These are phyloP conservation scores for Candida hispaniensis DNA, from an alignment of 805 yeast species.

Conservation along the genomic window DNA sequence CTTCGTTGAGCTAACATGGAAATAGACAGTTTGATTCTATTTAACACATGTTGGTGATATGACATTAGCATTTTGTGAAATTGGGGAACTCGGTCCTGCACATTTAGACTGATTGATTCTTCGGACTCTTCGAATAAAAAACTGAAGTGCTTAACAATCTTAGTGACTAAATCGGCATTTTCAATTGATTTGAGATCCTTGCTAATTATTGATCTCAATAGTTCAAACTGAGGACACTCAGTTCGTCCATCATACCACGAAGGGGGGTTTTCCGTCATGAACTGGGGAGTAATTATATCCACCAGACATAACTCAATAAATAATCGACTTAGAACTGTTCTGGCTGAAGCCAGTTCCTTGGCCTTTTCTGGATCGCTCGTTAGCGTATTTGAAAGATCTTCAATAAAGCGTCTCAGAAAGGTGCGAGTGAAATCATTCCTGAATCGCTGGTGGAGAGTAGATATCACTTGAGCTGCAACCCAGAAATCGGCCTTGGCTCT, in stretches of 20 bases:
- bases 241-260: slow-evolving; percentile 8
- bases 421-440: slow-evolving; percentile 37
- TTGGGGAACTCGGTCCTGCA: slow-evolving; percentile 6
- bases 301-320: slow-evolving; percentile 47
- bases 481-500: slow-evolving; percentile 45
- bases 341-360: slow-evolving; percentile 27
- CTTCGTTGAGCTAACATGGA: too few relatives aligned
- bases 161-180: slow-evolving; percentile 4
- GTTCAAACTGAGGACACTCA: slow-evolving; percentile 1
- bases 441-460: slow-evolving; percentile 73
- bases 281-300: slow-evolving; percentile 33
- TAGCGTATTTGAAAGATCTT: slow-evolving; percentile 6
- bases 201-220: slow-evolving; percentile 6
- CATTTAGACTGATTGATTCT: slow-evolving; percentile 1
- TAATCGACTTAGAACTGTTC: slow-evolving; percentile 42
- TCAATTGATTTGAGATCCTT: slow-evolving; percentile 9
- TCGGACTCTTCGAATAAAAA: slow-evolving; percentile 2
- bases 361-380: slow-evolving; percentile 11
- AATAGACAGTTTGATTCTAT: too few relatives aligned
- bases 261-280: slow-evolving; percentile 6
- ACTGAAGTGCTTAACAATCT: slow-evolving; percentile 8
- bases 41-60: too few relatives aligned
- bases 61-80: too few relatives aligned
- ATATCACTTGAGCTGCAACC: slow-evolving; percentile 56
- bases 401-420: slow-evolving; percentile 8